Percentiles rank a stretch among this genome's conserved stretches.
Conservation (phyloP, 2,329 filamentous ascomycete species). For the Aureobasidium lini region DNA sequence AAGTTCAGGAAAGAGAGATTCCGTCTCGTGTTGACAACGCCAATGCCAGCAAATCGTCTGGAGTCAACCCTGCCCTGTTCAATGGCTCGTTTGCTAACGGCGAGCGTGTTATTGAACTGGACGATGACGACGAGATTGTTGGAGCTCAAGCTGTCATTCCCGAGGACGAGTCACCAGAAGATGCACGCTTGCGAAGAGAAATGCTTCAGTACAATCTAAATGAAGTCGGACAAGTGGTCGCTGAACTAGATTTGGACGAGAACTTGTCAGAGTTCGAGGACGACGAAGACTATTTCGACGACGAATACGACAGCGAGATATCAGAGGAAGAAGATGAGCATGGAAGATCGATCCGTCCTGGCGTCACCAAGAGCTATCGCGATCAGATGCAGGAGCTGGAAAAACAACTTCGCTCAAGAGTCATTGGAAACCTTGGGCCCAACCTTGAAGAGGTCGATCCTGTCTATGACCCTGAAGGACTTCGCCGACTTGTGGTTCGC, state of each 20-base stretch:
- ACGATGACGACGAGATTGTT: constrained; percentile 35
- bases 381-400: constrained; percentile 81
- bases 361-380: constrained; percentile 67
- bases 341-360: constrained; percentile 61
- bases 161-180: constrained; percentile 68
- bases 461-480: constrained; percentile 40
- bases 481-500: constrained; percentile 46
- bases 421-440: constrained; percentile 52
- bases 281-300: constrained; percentile 42
- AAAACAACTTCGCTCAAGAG: constrained; percentile 57
- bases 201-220: constrained; percentile 87
- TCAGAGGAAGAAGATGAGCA: constrained; percentile 66
- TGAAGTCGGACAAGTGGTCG: constrained; percentile 86
- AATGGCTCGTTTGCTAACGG: constrained; percentile 15
- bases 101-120: constrained; percentile 37
- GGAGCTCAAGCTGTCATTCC: constrained; percentile 52
- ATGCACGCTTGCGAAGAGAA: constrained; percentile 70
- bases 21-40: background rate
- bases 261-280: constrained; percentile 43
- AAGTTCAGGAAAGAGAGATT: background rate
- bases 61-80: background rate
- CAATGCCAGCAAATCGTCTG: background rate
- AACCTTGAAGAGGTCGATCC: constrained; percentile 29
- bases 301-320: constrained; percentile 37
- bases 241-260: constrained; percentile 79